These are phyloP conservation scores for Coccomyxa sp. DNA, from an alignment of 139 green algal species.

Conservation along the genomic window DNA sequence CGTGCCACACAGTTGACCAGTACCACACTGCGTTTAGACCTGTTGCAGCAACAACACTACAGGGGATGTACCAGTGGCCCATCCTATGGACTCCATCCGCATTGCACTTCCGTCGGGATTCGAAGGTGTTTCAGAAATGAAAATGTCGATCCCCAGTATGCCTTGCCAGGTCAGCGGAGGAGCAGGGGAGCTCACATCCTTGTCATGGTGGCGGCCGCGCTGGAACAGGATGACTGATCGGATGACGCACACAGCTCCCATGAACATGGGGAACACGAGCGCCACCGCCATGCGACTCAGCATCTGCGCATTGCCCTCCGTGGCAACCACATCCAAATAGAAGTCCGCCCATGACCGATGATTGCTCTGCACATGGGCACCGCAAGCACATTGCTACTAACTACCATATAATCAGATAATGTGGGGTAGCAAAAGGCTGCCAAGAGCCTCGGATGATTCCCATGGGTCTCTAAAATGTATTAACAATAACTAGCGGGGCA, in stretches of 20 bases:
- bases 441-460: not conserved
- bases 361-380: constrained; percentile 61
- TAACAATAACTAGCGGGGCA: too few species aligned
- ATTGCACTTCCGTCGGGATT: not conserved
- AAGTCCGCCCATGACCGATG: constrained; percentile 90
- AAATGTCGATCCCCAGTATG: not conserved
- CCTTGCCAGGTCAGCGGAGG: not conserved
- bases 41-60: too few species aligned
- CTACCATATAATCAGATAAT: not conserved
- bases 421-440: not conserved
- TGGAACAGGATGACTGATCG: constrained; percentile 78
- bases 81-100: too few species aligned
- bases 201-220: constrained; percentile 58
- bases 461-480: too few species aligned
- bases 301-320: constrained; percentile 66
- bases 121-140: not conserved
- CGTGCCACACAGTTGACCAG: not conserved
- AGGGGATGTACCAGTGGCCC: too few species aligned
- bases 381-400: not conserved
- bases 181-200: constrained; percentile 48
- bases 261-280: constrained; percentile 82
- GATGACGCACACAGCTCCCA: constrained; percentile 52
- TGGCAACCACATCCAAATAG: constrained; percentile 80
- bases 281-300: constrained; percentile 76
- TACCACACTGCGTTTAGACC: too few species aligned